These are phyloP conservation scores for Beauveria brongniartii DNA, from an alignment of 2,329 filamentous ascomycete genomes.

Conservation along the genomic window DNA sequence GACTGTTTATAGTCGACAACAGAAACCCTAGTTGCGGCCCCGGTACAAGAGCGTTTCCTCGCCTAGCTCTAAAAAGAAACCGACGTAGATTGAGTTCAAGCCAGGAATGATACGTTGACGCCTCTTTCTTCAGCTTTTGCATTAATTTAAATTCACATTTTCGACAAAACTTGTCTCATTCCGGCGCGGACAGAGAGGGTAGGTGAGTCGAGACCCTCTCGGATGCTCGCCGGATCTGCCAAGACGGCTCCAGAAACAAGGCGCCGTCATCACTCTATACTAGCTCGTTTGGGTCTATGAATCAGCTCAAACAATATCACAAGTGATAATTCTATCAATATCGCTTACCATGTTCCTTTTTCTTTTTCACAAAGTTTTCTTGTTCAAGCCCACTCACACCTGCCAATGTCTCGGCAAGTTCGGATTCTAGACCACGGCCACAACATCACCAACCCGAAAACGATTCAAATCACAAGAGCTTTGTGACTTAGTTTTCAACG, in stretches of 20 bases:
- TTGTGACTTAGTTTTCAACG: background rate
- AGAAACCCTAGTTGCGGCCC: background rate
- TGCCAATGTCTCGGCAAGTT: background rate
- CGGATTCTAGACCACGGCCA: background rate
- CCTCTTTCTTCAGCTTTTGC: background rate
- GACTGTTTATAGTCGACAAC: conserved; percentile 1
- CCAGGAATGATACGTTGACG: background rate
- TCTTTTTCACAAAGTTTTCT: too few relatives aligned
- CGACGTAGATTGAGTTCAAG: background rate
- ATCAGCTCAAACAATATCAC: background rate
- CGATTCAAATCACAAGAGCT: background rate
- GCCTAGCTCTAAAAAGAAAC: background rate
- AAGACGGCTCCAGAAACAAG: background rate
- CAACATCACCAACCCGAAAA: background rate
- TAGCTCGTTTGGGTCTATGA: background rate
- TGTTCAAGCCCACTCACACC: conserved; percentile 1
- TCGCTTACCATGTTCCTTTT: too few relatives aligned
- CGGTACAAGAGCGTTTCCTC: background rate
- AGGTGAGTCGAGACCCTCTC: background rate
- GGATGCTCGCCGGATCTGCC: background rate
- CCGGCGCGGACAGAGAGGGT: background rate
- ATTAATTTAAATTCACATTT: background rate
- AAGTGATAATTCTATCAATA: background rate
- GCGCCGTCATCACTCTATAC: background rate
- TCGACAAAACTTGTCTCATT: background rate